Percentiles rank a stretch among this genome's conserved stretches.
Conservation (phyloP, 116 monocot species). For the Papilionanthe hybrid region DNA sequence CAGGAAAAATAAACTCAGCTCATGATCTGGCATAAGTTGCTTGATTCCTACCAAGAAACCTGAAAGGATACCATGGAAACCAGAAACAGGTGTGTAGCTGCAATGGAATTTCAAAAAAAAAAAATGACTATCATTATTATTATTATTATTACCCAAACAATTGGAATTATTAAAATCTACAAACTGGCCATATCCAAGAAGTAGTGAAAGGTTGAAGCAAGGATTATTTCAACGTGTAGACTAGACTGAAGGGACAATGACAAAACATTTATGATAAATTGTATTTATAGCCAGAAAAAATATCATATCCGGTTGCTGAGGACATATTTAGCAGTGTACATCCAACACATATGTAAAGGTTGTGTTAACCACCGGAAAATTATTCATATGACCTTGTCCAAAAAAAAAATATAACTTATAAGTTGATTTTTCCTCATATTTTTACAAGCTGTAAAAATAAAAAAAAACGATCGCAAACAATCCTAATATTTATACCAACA, state of each 20-base stretch:
- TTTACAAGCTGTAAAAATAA: not conserved
- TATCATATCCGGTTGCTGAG: not conserved
- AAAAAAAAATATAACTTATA: not conserved
- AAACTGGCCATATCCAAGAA: not conserved
- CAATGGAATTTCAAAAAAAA: conserved; percentile 13
- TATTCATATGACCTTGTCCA: not conserved
- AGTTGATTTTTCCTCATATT: not conserved
- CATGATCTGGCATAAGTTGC: conserved; percentile 93
- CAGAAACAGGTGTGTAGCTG: conserved; percentile 82
- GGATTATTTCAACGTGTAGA: not conserved
- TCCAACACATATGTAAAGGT: not conserved
- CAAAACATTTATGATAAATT: too few relatives aligned
- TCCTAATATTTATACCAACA: not conserved
- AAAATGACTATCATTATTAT: not conserved
- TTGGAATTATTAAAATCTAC: not conserved
- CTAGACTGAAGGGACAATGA: too few relatives aligned
- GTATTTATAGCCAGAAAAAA: not conserved
- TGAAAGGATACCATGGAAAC: conserved; percentile 82
- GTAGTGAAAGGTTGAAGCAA: not conserved
- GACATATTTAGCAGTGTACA: not conserved
- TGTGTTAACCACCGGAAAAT: not conserved
- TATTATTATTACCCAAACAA: not conserved
- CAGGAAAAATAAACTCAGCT: conserved; percentile 34
- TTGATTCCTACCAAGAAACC: conserved; percentile 91
- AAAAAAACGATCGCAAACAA: not conserved